Percentiles rank a stretch among this genome's conserved stretches.
Evolutionary conservation across 495 filamentous ascomycete genomes (phyloP).

Genomic region (Annulohypoxylon nitens): DNA sequence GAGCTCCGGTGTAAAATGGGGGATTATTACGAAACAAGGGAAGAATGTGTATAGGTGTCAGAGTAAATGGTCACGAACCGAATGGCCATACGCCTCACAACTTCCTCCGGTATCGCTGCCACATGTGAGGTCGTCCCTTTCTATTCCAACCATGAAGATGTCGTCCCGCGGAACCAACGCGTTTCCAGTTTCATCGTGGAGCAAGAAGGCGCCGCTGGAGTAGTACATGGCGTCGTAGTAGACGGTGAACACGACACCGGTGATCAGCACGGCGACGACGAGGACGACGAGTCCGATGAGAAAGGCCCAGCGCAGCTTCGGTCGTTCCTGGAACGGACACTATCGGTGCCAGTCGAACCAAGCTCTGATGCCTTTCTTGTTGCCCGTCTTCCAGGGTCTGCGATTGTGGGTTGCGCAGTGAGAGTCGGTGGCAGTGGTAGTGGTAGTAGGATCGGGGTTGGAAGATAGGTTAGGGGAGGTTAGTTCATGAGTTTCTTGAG

Average conservation of each 20-base stretch:
- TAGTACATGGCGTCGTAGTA: conserved; percentile 46
- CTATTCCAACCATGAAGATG: background rate
- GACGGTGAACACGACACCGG: conserved; percentile 42
- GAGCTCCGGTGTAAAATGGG: too few species aligned
- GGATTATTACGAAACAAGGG: too few species aligned
- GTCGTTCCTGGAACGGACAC: conserved; percentile 43
- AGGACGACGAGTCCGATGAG: conserved; percentile 40
- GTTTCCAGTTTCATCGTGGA: conserved; percentile 20
- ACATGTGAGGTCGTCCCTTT: background rate
- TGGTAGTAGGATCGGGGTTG: background rate
- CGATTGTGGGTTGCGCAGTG: conserved; percentile 37
- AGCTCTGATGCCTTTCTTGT: conserved; percentile 7
- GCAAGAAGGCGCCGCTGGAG: conserved; percentile 41
- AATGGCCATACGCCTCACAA: conserved; percentile 31
- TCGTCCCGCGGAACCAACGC: background rate
- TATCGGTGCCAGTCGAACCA: conserved; percentile 40
- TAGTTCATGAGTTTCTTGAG: background rate
- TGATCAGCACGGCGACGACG: conserved; percentile 37
- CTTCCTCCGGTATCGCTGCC: conserved; percentile 32
- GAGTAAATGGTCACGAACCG: conserved; percentile 35
- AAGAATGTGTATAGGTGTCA: too few species aligned
- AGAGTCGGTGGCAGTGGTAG: background rate
- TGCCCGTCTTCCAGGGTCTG: conserved; percentile 20
- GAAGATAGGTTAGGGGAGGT: background rate
- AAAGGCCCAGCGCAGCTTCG: conserved; percentile 42